Percentiles rank a stretch among this genome's conserved stretches.
These are phyloP conservation scores for Fusarium sp. DNA, from an alignment of 2,329 filamentous ascomycete species.

Conservation along the genomic window DNA sequence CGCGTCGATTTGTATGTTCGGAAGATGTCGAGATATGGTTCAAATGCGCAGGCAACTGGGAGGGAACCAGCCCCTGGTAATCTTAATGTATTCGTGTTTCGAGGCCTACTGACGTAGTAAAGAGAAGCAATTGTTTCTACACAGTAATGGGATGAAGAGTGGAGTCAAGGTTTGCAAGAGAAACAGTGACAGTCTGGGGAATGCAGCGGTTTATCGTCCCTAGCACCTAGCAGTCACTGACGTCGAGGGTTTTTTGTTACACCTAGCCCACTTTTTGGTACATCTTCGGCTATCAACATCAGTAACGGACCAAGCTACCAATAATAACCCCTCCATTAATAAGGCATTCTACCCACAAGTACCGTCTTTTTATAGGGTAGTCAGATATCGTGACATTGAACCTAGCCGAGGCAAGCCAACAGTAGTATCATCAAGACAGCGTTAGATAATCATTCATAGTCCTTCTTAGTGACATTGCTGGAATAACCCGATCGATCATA, in stretches of 20 bases:
- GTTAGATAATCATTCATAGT: background rate
- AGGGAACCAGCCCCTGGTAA: constrained; percentile 3
- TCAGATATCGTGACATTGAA: no score
- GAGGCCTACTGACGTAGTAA: constrained; percentile 8
- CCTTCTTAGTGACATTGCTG: background rate
- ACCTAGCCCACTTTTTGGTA: no score
- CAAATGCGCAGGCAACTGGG: background rate
- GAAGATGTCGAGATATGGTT: background rate
- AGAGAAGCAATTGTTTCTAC: constrained; percentile 13
- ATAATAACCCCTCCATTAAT: no score
- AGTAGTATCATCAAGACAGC: background rate
- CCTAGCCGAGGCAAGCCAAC: background rate
- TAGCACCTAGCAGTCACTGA: constrained; percentile 33
- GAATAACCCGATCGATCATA: constrained; percentile 8
- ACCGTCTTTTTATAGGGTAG: background rate
- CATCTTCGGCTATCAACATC: no score
- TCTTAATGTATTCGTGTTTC: background rate
- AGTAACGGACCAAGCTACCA: no score
- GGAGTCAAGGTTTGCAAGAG: constrained; percentile 18
- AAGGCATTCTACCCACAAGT: no score
- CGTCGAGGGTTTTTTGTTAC: constrained; percentile 44
- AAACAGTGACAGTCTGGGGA: constrained; percentile 28
- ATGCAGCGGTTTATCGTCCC: constrained; percentile 4
- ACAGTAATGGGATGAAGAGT: constrained; percentile 14
- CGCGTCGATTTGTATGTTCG: constrained; percentile 1